These are phyloP conservation scores for Trichoderma koningiopsis DNA, from an alignment of 2,329 filamentous ascomycete genomes.

Conservation along the genomic window DNA sequence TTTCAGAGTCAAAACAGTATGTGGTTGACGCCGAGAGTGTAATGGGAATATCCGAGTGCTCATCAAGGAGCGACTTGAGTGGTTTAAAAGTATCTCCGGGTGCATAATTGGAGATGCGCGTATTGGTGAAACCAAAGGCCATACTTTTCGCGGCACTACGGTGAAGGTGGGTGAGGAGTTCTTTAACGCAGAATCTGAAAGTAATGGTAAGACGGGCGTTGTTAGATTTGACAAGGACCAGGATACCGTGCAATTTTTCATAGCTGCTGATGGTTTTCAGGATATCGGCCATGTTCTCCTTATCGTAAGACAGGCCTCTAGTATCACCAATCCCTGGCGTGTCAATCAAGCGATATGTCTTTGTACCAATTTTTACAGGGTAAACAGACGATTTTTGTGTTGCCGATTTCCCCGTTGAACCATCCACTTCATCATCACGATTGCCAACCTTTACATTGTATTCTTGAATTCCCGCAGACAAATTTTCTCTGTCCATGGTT, in stretches of 20 bases:
- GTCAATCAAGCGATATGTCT: conserved; percentile 24
- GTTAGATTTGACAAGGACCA: conserved; percentile 24
- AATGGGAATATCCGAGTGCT: conserved; percentile 2
- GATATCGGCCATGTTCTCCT: conserved; percentile 24
- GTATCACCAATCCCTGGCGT: conserved; percentile 22
- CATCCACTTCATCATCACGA: conserved; percentile 27
- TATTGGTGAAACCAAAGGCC: conserved; percentile 24
- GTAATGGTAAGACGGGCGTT: conserved; percentile 16
- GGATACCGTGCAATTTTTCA: conserved; percentile 10
- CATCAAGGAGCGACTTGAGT: conserved; percentile 11
- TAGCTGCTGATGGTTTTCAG: conserved; percentile 13
- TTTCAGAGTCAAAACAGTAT: conserved; percentile 24
- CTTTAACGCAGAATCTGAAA: conserved; percentile 11
- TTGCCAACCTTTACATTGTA: conserved; percentile 25
- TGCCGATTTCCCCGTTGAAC: conserved; percentile 14
- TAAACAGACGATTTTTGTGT: conserved; percentile 18
- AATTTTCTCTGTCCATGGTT: conserved; percentile 2
- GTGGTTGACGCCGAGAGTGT: conserved; percentile 8
- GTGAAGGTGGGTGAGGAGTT: conserved; percentile 21
- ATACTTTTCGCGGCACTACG: conserved; percentile 12
- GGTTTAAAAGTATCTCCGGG: conserved; percentile 18
- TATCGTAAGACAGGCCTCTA: conserved; percentile 8
- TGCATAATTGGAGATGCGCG: conserved; percentile 20
- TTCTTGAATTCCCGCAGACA: conserved; percentile 6
- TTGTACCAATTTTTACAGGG: conserved; percentile 10